Percentiles rank a stretch among this genome's conserved stretches.
These are phyloP conservation scores for Metschnikowia dekortorum DNA, from an alignment of 805 yeast species.

Conservation along the genomic window DNA sequence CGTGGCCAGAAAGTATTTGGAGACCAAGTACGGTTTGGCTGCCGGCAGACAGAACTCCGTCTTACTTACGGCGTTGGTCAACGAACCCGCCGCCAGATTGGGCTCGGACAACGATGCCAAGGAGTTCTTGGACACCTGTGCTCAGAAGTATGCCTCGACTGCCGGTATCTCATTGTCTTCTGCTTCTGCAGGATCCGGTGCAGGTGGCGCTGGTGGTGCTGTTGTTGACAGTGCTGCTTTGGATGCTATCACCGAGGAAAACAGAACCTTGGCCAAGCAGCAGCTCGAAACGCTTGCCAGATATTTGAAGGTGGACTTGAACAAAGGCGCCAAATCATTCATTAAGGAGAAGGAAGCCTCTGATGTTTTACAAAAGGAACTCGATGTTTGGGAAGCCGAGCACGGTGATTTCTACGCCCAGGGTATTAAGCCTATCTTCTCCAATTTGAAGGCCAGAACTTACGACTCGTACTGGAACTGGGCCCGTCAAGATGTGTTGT, in stretches of 20 bases:
- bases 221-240: slow-evolving; percentile 94
- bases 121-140: slow-evolving; percentile 73
- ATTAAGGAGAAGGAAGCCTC: slow-evolving; percentile 83
- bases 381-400: slow-evolving; percentile 80
- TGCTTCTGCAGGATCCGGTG: slow-evolving; percentile 53
- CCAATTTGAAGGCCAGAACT: slow-evolving; percentile 88
- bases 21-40: slow-evolving; percentile 88
- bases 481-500: slow-evolving; percentile 96
- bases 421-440: slow-evolving; percentile 87
- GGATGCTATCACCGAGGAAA: slow-evolving; percentile 72
- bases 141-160: slow-evolving; percentile 79
- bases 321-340: slow-evolving; percentile 82
- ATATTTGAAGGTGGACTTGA: slow-evolving; percentile 87
- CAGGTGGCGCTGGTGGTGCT: slow-evolving; percentile 70
- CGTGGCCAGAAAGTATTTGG: slow-evolving; percentile 86
- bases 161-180: slow-evolving; percentile 75
- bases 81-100: slow-evolving; percentile 88
- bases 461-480: slow-evolving; percentile 99
- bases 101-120: slow-evolving; percentile 87
- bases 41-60: slow-evolving; percentile 93
- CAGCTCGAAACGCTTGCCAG: slow-evolving; percentile 89
- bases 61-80: slow-evolving; percentile 73
- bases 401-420: slow-evolving; percentile 90
- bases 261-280: slow-evolving; percentile 65
- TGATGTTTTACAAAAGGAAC: slow-evolving; percentile 75